phyloP scores from a whole-genome alignment of 371 early-diverging fungal species.

The Apophysomyces variabilis region DNA sequence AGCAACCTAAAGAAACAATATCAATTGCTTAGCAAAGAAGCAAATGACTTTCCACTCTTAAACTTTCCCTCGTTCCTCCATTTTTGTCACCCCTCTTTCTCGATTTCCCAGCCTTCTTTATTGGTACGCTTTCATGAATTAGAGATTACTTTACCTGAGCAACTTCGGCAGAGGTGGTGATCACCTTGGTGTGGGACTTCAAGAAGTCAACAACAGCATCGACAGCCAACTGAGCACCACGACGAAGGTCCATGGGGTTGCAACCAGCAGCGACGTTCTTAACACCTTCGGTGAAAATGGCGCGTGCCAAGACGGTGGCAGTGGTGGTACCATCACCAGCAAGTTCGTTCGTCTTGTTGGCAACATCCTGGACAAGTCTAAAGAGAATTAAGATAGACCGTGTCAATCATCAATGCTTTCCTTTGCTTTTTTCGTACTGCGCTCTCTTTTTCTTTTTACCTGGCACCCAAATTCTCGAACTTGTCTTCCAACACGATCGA shows the following conservation, averaged over 20 bases:
- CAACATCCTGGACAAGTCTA: constrained; percentile 97
- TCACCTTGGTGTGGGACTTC: constrained; percentile 83
- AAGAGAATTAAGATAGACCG: neutral
- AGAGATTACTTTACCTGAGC: constrained; percentile 70
- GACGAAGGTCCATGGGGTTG: constrained; percentile 97
- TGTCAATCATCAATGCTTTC: neutral
- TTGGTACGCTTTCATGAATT: neutral
- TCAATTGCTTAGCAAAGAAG: neutral
- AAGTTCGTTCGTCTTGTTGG: constrained; percentile 98
- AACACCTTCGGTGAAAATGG: constrained; percentile 97
- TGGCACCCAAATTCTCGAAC: constrained; percentile 98
- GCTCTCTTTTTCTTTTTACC: constrained; percentile 40
- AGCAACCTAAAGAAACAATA: constrained; percentile 66
- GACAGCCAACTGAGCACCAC: constrained; percentile 94
- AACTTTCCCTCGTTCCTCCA: neutral
- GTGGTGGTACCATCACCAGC: constrained; percentile 99
- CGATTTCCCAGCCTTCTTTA: neutral
- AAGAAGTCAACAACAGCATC: constrained; percentile 89
- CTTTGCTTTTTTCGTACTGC: neutral
- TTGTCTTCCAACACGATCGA: constrained; percentile 94
- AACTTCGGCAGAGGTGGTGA: constrained; percentile 94
- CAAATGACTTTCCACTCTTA: neutral
- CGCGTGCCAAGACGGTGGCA: constrained; percentile 97
- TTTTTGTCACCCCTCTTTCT: neutral
- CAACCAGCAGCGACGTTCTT: constrained; percentile 99